Evolutionary conservation across 2,329 filamentous ascomycete species (phyloP).

Genomic region (Nectriaceae sp.): DNA sequence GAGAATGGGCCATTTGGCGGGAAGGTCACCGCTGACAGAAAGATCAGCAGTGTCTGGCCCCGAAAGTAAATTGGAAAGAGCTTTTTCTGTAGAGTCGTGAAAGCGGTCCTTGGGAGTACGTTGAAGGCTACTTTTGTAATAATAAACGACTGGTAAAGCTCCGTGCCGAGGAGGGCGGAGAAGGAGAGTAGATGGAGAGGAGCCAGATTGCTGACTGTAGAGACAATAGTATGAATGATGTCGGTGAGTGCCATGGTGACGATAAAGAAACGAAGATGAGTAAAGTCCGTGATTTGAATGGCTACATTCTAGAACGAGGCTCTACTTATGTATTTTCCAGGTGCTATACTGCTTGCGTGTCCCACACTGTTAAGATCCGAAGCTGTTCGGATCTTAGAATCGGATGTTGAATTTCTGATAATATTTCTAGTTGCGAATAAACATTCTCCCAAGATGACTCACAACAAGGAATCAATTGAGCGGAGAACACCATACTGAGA

Average conservation of each 20-base stretch:
- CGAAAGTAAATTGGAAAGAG: slow-evolving; percentile 45
- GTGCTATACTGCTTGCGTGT: neutral
- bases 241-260: slow-evolving; percentile 16
- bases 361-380: slow-evolving; percentile 22
- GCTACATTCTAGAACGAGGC: too few species aligned
- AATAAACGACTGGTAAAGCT: slow-evolving; percentile 43
- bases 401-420: too few species aligned
- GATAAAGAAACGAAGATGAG: neutral
- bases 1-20: slow-evolving; percentile 34
- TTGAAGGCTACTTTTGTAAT: slow-evolving; percentile 38
- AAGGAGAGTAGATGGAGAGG: slow-evolving; percentile 41
- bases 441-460: too few species aligned
- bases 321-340: slow-evolving; percentile 10
- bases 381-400: slow-evolving; percentile 22
- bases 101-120: slow-evolving; percentile 37
- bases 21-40: slow-evolving; percentile 36
- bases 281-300: neutral
- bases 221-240: slow-evolving; percentile 9
- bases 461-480: too few species aligned
- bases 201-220: slow-evolving; percentile 23
- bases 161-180: slow-evolving; percentile 40
- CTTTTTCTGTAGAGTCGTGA: slow-evolving; percentile 40
- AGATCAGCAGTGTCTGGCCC: slow-evolving; percentile 35
- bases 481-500: too few species aligned
- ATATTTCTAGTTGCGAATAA: too few species aligned